Conservation (phyloP, 148 eudicot species). For the Rhododendron ovatum region DNA sequence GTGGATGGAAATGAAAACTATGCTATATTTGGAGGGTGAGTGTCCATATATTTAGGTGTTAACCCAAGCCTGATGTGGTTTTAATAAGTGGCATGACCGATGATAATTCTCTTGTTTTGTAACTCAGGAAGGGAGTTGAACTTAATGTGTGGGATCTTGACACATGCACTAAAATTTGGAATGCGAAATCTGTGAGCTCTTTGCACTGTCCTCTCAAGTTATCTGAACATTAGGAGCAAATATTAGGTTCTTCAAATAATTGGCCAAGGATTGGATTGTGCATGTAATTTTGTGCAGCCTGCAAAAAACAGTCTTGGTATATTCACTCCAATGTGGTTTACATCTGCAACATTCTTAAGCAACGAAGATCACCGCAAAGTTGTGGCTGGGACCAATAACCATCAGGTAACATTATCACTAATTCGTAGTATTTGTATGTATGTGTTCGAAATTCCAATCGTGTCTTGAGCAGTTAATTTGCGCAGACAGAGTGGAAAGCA, state of each 20-base stretch:
- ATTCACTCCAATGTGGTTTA: slow-evolving; percentile 83
- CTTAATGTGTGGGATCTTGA: slow-evolving; percentile 67
- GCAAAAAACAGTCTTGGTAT: slow-evolving; percentile 81
- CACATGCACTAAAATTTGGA: slow-evolving; percentile 58
- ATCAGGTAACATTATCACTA: slow-evolving; percentile 57
- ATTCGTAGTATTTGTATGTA: neutral
- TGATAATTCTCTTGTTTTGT: slow-evolving; percentile 8
- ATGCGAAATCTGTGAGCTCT: slow-evolving; percentile 75
- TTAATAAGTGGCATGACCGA: neutral
- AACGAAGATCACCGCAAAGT: slow-evolving; percentile 92
- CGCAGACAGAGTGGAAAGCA: neutral
- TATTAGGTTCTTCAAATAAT: neutral
- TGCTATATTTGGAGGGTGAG: slow-evolving; percentile 92
- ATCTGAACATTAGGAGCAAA: neutral
- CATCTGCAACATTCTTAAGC: slow-evolving; percentile 71
- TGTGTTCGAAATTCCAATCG: neutral
- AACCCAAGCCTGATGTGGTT: neutral
- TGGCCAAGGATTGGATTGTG: slow-evolving; percentile 4
- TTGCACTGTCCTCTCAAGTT: neutral
- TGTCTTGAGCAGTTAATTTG: neutral
- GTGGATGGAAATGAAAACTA: slow-evolving; percentile 65
- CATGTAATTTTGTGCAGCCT: slow-evolving; percentile 47
- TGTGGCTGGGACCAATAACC: slow-evolving; percentile 79
- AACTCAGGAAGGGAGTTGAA: slow-evolving; percentile 85
- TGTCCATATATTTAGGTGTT: neutral